phyloP scores from a whole-genome alignment of 2,329 filamentous ascomycete genomes.

The Phoma sp. region DNA sequence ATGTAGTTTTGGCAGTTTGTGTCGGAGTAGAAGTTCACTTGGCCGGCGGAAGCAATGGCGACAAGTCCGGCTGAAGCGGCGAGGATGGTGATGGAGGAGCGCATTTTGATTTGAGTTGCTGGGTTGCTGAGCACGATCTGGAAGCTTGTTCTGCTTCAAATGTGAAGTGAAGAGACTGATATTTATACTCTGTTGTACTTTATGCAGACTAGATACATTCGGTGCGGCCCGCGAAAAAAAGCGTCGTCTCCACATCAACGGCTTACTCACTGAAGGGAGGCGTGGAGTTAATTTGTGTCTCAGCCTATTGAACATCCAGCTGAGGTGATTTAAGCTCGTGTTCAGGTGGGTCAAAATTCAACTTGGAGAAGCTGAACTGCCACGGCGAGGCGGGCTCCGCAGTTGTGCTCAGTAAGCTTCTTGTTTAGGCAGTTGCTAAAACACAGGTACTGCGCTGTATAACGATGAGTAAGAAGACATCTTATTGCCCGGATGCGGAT shows the following conservation, averaged over 20 bases:
- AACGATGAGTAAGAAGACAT: not conserved
- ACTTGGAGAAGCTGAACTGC: not conserved
- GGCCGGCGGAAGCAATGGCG: conserved; percentile 19
- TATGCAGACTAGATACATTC: no score
- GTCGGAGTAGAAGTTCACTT: conserved; percentile 32
- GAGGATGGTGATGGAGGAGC: conserved; percentile 7
- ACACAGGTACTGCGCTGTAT: not conserved
- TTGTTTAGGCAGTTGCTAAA: not conserved
- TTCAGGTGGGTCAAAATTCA: not conserved
- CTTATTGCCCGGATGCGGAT: no score
- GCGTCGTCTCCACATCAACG: not conserved
- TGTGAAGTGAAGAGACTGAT: not conserved
- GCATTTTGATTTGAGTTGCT: conserved; percentile 14
- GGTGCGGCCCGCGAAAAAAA: no score
- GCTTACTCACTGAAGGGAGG: not conserved
- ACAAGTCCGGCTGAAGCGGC: conserved; percentile 10
- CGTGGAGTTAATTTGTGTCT: not conserved
- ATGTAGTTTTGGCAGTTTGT: conserved; percentile 29
- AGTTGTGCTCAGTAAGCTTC: not conserved
- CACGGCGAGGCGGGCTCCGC: not conserved
- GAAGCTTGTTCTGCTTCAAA: no score
- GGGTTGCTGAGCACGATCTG: no score
- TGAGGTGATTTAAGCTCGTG: not conserved
- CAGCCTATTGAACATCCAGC: not conserved
- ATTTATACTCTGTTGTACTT: no score